Evolutionary conservation across 2,329 filamentous ascomycete species (phyloP).

Genomic region (Torrubiellomyces zombiae): DNA sequence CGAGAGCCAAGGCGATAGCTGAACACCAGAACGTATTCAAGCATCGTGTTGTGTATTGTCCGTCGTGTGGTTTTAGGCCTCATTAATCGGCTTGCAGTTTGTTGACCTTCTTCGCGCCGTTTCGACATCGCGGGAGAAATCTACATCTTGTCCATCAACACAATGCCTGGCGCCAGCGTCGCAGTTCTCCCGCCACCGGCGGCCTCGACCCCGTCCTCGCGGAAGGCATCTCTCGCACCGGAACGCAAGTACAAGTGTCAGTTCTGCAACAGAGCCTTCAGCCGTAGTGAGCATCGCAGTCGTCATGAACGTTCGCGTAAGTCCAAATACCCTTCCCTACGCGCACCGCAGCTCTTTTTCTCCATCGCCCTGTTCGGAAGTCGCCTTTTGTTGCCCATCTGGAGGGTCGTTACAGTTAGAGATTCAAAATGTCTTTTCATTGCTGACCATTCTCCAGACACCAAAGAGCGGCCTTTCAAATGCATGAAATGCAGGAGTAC

Average conservation of each 20-base stretch:
- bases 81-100: too few species aligned
- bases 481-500: slow-evolving; percentile 97
- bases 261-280: slow-evolving; percentile 95
- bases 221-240: slow-evolving; percentile 61
- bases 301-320: slow-evolving; percentile 95
- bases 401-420: background rate
- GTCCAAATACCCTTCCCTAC: too few species aligned
- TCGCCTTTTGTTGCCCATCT: too few species aligned
- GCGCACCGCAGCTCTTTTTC: slow-evolving; percentile 4
- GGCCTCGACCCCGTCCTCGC: slow-evolving; percentile 52
- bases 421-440: background rate
- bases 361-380: slow-evolving; percentile 5
- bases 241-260: slow-evolving; percentile 99
- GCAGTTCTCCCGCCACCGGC: slow-evolving; percentile 46
- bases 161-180: slow-evolving; percentile 57
- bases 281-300: slow-evolving; percentile 90
- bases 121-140: too few species aligned
- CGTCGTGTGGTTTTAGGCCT: too few species aligned
- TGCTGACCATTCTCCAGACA: slow-evolving; percentile 43
- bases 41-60: slow-evolving; percentile 40
- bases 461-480: slow-evolving; percentile 97
- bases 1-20: slow-evolving; percentile 12
- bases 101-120: too few species aligned
- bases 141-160: slow-evolving; percentile 25
- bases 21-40: slow-evolving; percentile 36